Conservation (phyloP, 306 rosid genomes). For the Lithocarpus polystachyus region DNA sequence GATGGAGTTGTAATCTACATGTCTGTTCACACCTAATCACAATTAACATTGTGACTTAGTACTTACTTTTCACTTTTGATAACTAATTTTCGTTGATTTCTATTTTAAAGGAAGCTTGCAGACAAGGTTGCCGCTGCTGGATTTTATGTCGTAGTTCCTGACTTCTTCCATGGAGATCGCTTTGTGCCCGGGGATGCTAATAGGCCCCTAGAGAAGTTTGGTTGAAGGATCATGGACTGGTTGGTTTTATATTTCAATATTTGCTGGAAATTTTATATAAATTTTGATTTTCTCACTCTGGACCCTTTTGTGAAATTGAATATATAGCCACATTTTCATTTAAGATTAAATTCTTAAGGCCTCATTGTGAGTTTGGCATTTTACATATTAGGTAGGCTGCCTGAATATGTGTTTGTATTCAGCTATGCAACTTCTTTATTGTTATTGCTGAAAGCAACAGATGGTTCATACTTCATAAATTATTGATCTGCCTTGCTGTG, state of each 20-base stretch:
- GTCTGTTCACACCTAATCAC: too few relatives aligned
- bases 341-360: background rate
- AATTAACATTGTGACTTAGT: background rate
- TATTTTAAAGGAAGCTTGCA: slow-evolving; percentile 63
- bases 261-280: background rate
- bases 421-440: background rate
- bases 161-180: slow-evolving; percentile 59
- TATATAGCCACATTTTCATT: background rate
- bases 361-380: too few relatives aligned
- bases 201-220: slow-evolving; percentile 42
- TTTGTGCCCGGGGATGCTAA: slow-evolving; percentile 27
- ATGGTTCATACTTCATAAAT: background rate
- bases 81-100: slow-evolving; percentile 19
- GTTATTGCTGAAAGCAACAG: background rate
- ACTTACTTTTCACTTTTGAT: background rate
- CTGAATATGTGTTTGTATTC: background rate
- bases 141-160: slow-evolving; percentile 71
- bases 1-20: too few relatives aligned
- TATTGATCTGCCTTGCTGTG: background rate
- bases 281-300: background rate
- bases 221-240: slow-evolving; percentile 59
- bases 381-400: too few relatives aligned
- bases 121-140: slow-evolving; percentile 79
- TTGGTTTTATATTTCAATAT: slow-evolving; percentile 33
- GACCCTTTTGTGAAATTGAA: background rate